Base-by-base conservation (phyloP, 2,329 filamentous ascomycete genomes). In the Aureobasidium sp. region DNA sequence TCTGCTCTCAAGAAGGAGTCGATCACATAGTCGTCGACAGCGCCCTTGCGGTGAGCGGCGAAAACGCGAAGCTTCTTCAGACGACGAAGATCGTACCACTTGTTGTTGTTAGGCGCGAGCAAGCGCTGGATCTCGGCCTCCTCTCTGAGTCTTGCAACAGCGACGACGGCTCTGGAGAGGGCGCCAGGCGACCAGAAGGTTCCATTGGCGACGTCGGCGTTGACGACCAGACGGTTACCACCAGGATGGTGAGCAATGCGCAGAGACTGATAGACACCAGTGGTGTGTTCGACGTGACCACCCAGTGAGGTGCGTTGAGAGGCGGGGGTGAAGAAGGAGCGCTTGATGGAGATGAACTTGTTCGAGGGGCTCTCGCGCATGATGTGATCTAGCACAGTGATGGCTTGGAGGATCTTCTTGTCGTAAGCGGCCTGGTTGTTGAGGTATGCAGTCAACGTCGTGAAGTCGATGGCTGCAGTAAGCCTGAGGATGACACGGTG, bases 381-480 rank as follows among this genome's bases (percentile, higher is more conserved):
- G 8, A 93, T 78, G 70, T 99, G 94, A 66, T 99, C 94, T 5
- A 97, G 78, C 70, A 97, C 97, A 71, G 89, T 96, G 73, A 97
- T 84, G 15, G 89, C 87, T 69, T 94, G 89, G 8, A 93, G 80
- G 22, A 93, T 85, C 22, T 81, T 76, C 40, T 83, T 84, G 69
- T 88, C 83, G 72, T 88, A 88, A 1, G 79, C 74, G 22, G 81
- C 77, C 63, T 81, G 76, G 52, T 85, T 80, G 1, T 78, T 69
- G 2, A 96, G 78, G 70, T 93, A 97, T 0, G 79, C 77, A 3
- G 81, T 75, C 0, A 97, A 80, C 0, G 82, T 78, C 3, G 79
- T 75, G 58, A 97, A 81, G n/a, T 58, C 35, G 24, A 99, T 82
- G 1, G 75, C 75, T n/a, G 84, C 87, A 0, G 88, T 88, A 64